phyloP scores from a whole-genome alignment of 2,329 filamentous ascomycete species.

The Leptographium radiaticola region DNA sequence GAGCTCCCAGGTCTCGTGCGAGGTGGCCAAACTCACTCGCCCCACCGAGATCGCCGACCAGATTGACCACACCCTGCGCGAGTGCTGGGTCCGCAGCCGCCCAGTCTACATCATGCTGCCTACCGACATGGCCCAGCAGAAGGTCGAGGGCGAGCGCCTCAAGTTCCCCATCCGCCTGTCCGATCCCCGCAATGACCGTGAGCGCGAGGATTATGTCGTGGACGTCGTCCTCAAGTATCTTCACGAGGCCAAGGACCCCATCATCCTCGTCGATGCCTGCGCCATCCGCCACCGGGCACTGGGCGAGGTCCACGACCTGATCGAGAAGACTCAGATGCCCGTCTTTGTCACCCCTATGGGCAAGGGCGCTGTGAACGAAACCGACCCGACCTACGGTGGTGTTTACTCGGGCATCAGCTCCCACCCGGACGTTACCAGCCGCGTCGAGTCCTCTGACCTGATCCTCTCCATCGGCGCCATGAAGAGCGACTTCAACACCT shows the following conservation, averaged over 20 bases:
- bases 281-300: constrained; percentile 65
- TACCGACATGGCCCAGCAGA: constrained; percentile 64
- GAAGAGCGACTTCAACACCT: constrained; percentile 68
- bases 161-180: constrained; percentile 56
- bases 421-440: constrained; percentile 46
- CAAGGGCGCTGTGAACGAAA: constrained; percentile 72
- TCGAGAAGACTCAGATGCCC: constrained; percentile 62
- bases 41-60: constrained; percentile 56
- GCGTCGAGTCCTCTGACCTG: constrained; percentile 56
- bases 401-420: constrained; percentile 76
- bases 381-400: constrained; percentile 61
- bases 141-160: constrained; percentile 61
- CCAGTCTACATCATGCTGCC: constrained; percentile 79
- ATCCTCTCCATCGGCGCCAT: constrained; percentile 56
- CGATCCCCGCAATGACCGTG: constrained; percentile 51
- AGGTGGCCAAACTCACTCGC: constrained; percentile 56
- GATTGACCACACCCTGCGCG: constrained; percentile 64
- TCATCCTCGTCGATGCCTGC: constrained; percentile 74
- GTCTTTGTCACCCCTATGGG: constrained; percentile 87
- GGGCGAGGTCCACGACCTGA: constrained; percentile 56
- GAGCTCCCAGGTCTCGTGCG: constrained; percentile 58
- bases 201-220: constrained; percentile 71
- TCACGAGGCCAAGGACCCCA: constrained; percentile 50
- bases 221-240: constrained; percentile 64
- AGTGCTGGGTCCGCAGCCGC: constrained; percentile 61